A percentile compares a stretch with the other conserved stretches of the same genome.
phyloP scores from a whole-genome alignment of 179 eudicot genomes.

The Monotropa hypopitys region DNA sequence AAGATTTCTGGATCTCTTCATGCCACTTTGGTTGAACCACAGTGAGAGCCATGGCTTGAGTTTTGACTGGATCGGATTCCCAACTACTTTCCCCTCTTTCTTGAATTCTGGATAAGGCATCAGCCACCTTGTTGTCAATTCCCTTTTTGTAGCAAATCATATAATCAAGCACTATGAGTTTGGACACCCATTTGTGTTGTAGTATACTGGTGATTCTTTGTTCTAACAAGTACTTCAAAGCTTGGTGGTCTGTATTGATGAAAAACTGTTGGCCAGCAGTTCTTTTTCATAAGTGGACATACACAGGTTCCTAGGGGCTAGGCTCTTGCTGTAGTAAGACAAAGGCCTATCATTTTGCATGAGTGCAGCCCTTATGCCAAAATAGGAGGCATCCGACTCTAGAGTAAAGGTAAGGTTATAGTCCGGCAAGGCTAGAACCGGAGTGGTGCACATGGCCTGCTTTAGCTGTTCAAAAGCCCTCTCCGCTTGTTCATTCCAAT shows the following conservation, averaged over 20 bases:
- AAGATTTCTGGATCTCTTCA: too few species aligned
- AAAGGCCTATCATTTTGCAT: not conserved
- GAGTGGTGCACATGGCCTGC: not conserved
- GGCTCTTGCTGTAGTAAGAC: not conserved
- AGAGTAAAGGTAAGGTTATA: not conserved
- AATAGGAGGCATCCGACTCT: not conserved
- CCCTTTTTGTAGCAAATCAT: not conserved
- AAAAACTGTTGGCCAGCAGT: not conserved
- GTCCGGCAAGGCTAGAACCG: not conserved
- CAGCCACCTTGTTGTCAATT: not conserved
- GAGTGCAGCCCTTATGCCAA: not conserved
- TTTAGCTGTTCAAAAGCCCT: not conserved
- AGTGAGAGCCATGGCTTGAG: too few species aligned
- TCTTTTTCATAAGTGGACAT: not conserved
- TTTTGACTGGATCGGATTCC: too few species aligned
- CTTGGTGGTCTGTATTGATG: not conserved
- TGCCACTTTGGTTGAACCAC: too few species aligned
- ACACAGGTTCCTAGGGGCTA: not conserved
- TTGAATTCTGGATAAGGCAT: not conserved
- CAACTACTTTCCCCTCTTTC: too few species aligned
- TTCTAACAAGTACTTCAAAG: not conserved
- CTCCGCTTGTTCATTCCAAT: not conserved
- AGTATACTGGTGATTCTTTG: not conserved
- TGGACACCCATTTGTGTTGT: not conserved
- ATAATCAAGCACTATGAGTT: not conserved